phyloP scores from a whole-genome alignment of 2,329 filamentous ascomycete genomes.

The Xenosphaeropsis pyriputrescens region DNA sequence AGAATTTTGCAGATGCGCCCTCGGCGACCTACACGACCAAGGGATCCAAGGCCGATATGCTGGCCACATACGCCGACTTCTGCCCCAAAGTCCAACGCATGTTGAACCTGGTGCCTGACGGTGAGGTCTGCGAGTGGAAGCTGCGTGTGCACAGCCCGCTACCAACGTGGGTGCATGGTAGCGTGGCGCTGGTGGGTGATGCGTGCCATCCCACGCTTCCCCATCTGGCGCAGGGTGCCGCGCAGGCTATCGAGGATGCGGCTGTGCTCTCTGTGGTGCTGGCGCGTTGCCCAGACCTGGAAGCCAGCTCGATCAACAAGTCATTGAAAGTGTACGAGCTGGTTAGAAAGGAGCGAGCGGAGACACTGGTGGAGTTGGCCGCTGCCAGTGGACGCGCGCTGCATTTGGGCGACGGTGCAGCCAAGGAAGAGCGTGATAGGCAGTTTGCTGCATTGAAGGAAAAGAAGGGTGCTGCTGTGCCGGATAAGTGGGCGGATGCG shows the following conservation, averaged over 20 bases:
- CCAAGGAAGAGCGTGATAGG: conserved; percentile 41
- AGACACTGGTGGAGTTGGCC: conserved; percentile 34
- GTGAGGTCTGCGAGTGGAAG: conserved; percentile 50
- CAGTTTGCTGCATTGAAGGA: conserved; percentile 35
- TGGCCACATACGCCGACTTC: conserved; percentile 46
- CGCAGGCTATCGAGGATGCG: conserved; percentile 54
- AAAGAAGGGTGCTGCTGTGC: conserved; percentile 27
- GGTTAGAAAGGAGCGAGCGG: conserved; percentile 38
- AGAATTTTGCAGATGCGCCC: conserved; percentile 40
- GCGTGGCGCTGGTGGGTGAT: conserved; percentile 44
- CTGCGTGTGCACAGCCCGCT: conserved; percentile 42
- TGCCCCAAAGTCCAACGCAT: conserved; percentile 42
- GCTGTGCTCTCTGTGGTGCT: conserved; percentile 42
- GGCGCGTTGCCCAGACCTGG: conserved; percentile 21
- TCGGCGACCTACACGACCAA: conserved; percentile 47
- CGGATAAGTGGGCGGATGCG: conserved; percentile 58
- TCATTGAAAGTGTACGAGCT: conserved; percentile 38
- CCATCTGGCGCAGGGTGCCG: conserved; percentile 52
- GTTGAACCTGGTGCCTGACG: conserved; percentile 43
- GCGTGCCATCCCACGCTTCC: conserved; percentile 55
- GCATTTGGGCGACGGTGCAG: conserved; percentile 41
- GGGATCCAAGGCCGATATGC: conserved; percentile 44
- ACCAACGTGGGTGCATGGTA: conserved; percentile 40
- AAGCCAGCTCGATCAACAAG: conserved; percentile 26
- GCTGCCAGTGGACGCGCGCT: conserved; percentile 35